These are phyloP conservation scores for Hypomontagnella submonticulosa DNA, from an alignment of 495 filamentous ascomycete genomes.

Conservation along the genomic window DNA sequence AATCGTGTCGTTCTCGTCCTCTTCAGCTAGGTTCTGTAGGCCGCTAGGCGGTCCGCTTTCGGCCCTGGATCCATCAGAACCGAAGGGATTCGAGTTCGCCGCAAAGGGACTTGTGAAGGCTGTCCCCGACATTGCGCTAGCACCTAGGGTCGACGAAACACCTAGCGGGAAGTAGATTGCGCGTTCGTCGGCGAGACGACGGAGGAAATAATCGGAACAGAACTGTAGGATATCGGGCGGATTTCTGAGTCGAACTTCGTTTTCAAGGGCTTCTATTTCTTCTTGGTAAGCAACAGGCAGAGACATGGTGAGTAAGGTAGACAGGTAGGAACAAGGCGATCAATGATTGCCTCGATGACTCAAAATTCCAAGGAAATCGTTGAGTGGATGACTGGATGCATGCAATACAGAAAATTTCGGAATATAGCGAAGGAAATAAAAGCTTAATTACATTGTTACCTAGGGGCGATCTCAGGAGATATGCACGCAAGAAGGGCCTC, in stretches of 20 bases:
- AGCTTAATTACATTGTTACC: conserved; percentile 32
- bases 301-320: conserved; percentile 39
- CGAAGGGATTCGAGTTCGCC: conserved; percentile 65
- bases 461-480: conserved; percentile 27
- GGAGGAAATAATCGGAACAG: conserved; percentile 72
- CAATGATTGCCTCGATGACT: conserved; percentile 17
- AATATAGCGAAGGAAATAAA: conserved; percentile 15
- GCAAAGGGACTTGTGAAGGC: conserved; percentile 67
- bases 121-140: conserved; percentile 58
- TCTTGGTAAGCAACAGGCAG: conserved; percentile 61
- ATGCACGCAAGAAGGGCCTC: conserved; percentile 16
- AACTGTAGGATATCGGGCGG: conserved; percentile 72
- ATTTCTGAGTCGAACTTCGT: conserved; percentile 62
- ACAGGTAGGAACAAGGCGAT: conserved; percentile 11
- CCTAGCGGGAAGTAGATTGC: conserved; percentile 57
- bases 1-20: conserved; percentile 68
- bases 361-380: conserved; percentile 3
- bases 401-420: conserved; percentile 2
- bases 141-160: conserved; percentile 35
- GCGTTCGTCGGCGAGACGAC: conserved; percentile 70
- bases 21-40: conserved; percentile 66
- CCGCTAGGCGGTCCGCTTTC: conserved; percentile 44
- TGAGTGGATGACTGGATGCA: background rate
- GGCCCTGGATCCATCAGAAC: conserved; percentile 45
- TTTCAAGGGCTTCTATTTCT: conserved; percentile 69